Conservation (phyloP, 805 yeast genomes). For the Teunomyces kruisii region DNA sequence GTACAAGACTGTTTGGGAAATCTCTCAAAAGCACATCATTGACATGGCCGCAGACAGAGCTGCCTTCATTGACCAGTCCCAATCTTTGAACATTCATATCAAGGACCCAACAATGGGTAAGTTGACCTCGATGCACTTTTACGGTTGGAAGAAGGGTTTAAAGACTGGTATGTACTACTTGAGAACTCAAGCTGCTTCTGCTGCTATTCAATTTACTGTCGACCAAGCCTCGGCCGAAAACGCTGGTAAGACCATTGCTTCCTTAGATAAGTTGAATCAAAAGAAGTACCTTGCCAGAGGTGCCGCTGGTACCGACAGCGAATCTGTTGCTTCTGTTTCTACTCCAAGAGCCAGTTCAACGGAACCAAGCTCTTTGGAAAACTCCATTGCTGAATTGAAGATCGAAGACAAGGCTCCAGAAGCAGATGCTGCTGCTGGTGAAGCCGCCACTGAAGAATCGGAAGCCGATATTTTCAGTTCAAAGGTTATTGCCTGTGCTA, state of each 20-base stretch:
- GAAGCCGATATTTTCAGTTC: slow-evolving; percentile 88
- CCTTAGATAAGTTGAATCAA: slow-evolving; percentile 38
- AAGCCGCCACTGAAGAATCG: slow-evolving; percentile 14
- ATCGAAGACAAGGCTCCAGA: slow-evolving; percentile 25
- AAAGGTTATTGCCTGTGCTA: slow-evolving; percentile 94
- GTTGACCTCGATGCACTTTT: slow-evolving; percentile 96
- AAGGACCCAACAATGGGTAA: slow-evolving; percentile 94
- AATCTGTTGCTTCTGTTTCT: no score
- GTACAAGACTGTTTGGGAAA: slow-evolving; percentile 64
- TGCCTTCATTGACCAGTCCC: slow-evolving; percentile 87
- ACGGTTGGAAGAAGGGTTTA: slow-evolving; percentile 97
- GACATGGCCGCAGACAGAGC: slow-evolving; percentile 52
- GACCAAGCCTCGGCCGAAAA: slow-evolving; percentile 42
- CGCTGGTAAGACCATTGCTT: slow-evolving; percentile 40
- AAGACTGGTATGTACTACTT: slow-evolving; percentile 98
- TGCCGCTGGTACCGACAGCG: slow-evolving; percentile 10
- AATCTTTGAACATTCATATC: slow-evolving; percentile 86
- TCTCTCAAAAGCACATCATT: slow-evolving; percentile 56
- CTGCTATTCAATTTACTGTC: slow-evolving; percentile 85
- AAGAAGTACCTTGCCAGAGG: slow-evolving; percentile 34
- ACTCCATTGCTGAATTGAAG: slow-evolving; percentile 46
- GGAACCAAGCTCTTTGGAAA: slow-evolving; percentile 44
- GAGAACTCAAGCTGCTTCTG: slow-evolving; percentile 91
- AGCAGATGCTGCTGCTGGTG: no score
- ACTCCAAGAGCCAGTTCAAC: slow-evolving; percentile 29